These are phyloP conservation scores for Candida krabiensis DNA, from an alignment of 805 yeast species.

Conservation along the genomic window DNA sequence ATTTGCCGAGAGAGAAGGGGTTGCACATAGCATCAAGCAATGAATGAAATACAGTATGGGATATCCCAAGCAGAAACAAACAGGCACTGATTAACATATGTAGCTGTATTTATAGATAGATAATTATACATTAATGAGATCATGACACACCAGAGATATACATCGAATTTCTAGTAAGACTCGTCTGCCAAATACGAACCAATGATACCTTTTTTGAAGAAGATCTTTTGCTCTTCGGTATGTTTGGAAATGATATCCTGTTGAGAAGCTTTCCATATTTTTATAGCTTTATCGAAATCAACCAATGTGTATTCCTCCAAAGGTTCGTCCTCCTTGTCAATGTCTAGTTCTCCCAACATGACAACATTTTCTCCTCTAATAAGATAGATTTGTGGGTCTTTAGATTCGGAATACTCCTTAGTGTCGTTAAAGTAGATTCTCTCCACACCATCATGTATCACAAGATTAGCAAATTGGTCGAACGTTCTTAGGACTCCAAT, in stretches of 20 bases:
- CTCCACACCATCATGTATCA: conserved; percentile 87
- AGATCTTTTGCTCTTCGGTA: conserved; percentile 16
- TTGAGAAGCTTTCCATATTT: conserved; percentile 26
- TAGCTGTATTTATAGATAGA: conserved; percentile 2
- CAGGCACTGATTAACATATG: too few relatives aligned
- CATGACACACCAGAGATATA: too few relatives aligned
- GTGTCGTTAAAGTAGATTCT: conserved; percentile 64
- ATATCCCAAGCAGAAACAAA: neutral
- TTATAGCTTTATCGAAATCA: conserved; percentile 60
- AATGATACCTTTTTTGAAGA: conserved; percentile 21
- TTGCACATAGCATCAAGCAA: conserved; percentile 3
- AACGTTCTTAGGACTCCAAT: conserved; percentile 92
- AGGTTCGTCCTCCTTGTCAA: conserved; percentile 78
- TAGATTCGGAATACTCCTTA: conserved; percentile 61
- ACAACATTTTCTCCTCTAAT: conserved; percentile 96
- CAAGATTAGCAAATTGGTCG: conserved; percentile 93
- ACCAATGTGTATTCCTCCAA: conserved; percentile 56
- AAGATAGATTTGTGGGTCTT: conserved; percentile 70
- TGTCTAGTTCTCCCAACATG: conserved; percentile 89
- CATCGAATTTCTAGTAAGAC: conserved; percentile 5
- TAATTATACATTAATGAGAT: conserved; percentile 9
- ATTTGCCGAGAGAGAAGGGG: conserved; percentile 43
- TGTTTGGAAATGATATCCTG: conserved; percentile 15
- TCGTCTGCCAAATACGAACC: conserved; percentile 22
- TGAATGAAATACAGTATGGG: neutral